Base-by-base conservation (phyloP, 2,329 filamentous ascomycete genomes). In the Beauveria medogensis region DNA sequence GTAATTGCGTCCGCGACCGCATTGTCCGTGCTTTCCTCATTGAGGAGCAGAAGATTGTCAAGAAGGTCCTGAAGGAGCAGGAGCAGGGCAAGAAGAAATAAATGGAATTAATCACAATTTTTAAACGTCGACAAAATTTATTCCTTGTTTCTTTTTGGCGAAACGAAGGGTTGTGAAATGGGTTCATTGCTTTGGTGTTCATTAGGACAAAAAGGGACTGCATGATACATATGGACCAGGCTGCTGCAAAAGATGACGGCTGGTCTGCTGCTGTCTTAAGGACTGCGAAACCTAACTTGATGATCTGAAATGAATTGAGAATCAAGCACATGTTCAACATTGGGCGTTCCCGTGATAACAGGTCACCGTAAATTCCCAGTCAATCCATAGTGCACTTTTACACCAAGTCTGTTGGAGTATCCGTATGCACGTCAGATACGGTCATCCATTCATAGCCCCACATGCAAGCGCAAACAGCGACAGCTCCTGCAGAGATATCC, bases 31-130 rank as follows among this genome's bases (percentile, higher is more conserved):
- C 94, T 67, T 99, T 99, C 89, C 83, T 99, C 78, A 97, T 99
- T 70, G 95, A 99, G 85, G 94, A 99, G 88, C 94, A 99, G 86
- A 99, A 99, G 91, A 97, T 99, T 73, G 94, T 99, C 81, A 99
- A 99, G 92, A 99, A 99, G 91, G 94, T 99, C 74, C 87, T 97
- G 78, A 97, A 97, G 90, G 93, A 97, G 86, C 91, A 96, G 83
- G 89, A 91, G 84, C 89, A 78, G 74, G 76, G 80, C 74, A 78
- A 83, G 79, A 86, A 85, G 82, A 86, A 86, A 82, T 86, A 90
- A 85, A 82, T 60, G 60, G 63, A 64, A 62, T 64, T 59, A 43
- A 51, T 22, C 26, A 20, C 43, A 44, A 28, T 37, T 50, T 54
- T 52, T 59, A 58, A 53, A 26, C 18, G 14, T 22, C 48, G 46